These are phyloP conservation scores for Ustilago sp. DNA, from an alignment of 1,284 basidiomycete species.

Conservation along the genomic window DNA sequence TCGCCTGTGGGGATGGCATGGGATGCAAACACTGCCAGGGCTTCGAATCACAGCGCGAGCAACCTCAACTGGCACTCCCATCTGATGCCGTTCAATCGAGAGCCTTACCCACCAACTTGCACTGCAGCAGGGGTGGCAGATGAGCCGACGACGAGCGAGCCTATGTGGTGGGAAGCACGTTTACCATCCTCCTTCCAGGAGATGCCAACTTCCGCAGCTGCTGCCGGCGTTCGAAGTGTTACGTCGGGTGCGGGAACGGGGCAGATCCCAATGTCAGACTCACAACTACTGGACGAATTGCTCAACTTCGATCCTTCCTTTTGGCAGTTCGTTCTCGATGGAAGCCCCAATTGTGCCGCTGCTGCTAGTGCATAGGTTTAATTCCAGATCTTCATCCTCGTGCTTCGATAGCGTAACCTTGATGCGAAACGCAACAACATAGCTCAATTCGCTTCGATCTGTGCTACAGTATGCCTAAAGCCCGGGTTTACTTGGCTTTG, in stretches of 20 bases:
- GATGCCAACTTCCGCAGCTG: background rate
- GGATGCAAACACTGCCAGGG: background rate
- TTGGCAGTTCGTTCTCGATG: constrained; percentile 42
- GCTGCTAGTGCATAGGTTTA: background rate
- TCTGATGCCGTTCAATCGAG: background rate
- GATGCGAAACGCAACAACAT: background rate
- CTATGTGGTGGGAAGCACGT: constrained; percentile 38
- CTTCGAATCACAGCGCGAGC: background rate
- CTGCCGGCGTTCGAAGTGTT: background rate
- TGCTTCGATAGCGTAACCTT: background rate
- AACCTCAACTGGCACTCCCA: background rate
- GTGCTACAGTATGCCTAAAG: background rate
- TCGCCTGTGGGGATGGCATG: background rate
- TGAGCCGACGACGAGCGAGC: constrained; percentile 11
- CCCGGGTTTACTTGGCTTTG: constrained; percentile 23
- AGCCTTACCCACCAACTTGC: background rate
- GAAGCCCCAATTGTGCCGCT: background rate
- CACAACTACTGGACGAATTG: constrained; percentile 35
- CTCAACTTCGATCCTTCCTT: constrained; percentile 41
- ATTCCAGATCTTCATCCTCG: background rate
- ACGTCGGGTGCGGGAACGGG: background rate
- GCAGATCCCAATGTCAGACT: constrained; percentile 29
- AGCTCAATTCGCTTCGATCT: background rate
- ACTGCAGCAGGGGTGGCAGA: background rate
- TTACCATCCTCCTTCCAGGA: background rate